Conservation (phyloP, 208 protist genomes). For the Trypanosoma lewisi region DNA sequence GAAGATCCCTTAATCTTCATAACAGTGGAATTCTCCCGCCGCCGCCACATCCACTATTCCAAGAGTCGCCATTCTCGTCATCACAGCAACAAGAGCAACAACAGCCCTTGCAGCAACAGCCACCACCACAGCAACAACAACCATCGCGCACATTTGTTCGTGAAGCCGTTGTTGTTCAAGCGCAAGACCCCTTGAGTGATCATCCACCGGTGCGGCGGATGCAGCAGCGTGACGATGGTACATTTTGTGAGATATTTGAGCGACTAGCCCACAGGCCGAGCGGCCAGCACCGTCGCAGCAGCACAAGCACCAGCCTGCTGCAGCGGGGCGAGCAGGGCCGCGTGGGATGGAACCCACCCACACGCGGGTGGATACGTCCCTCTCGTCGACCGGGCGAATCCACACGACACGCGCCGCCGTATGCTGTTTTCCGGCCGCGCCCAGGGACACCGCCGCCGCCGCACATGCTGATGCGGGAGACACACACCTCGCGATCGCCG, state of each 20-base stretch:
- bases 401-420: background rate
- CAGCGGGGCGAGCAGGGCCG: background rate
- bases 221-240: background rate
- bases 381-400: background rate
- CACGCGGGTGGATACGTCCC: background rate
- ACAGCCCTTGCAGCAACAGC: background rate
- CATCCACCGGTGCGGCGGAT: background rate
- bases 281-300: background rate
- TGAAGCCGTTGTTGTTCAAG: background rate
- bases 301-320: background rate
- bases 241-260: slow-evolving; percentile 10
- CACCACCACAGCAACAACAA: background rate
- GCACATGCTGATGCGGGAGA: background rate
- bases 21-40: background rate
- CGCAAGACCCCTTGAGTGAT: no score
- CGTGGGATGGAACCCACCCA: background rate
- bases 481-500: background rate
- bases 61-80: background rate
- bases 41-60: background rate
- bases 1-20: background rate
- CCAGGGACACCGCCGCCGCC: background rate
- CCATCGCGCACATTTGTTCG: background rate
- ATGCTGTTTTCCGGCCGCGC: background rate
- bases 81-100: background rate
- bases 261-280: background rate